These are phyloP conservation scores for Venturia pyrina DNA, from an alignment of 2,329 filamentous ascomycete species.

Conservation along the genomic window DNA sequence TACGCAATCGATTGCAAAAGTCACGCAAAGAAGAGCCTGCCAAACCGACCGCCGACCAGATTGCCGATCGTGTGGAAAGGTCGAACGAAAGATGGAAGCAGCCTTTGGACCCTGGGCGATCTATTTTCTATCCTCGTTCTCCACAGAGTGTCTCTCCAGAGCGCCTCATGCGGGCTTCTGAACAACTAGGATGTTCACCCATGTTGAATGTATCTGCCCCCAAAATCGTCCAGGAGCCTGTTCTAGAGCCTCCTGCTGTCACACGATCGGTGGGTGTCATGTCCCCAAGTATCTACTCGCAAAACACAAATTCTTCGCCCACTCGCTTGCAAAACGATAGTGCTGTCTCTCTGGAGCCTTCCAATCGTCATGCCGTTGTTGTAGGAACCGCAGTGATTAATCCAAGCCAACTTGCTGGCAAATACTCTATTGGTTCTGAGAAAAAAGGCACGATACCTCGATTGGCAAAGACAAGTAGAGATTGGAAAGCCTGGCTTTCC, in stretches of 20 bases:
- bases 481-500: slow-evolving; percentile 38
- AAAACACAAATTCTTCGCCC: slow-evolving; percentile 28
- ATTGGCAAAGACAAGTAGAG: slow-evolving; percentile 26
- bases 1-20: slow-evolving; percentile 9
- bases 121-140: slow-evolving; percentile 22
- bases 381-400: slow-evolving; percentile 31
- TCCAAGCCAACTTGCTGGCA: slow-evolving; percentile 23
- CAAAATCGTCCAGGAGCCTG: not conserved
- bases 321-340: slow-evolving; percentile 26
- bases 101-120: slow-evolving; percentile 26
- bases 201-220: not conserved
- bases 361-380: slow-evolving; percentile 12
- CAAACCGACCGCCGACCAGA: slow-evolving; percentile 28
- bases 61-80: slow-evolving; percentile 28
- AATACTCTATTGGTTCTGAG: slow-evolving; percentile 14
- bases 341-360: slow-evolving; percentile 19
- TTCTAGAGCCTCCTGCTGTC: not conserved
- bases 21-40: not conserved
- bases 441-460: slow-evolving; percentile 11
- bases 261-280: slow-evolving; percentile 15
- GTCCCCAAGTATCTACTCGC: slow-evolving; percentile 39
- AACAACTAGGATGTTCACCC: not conserved
- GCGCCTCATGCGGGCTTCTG: not conserved
- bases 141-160: slow-evolving; percentile 10
- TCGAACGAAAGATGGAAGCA: slow-evolving; percentile 33